Percentiles rank a stretch among this genome's conserved stretches.
Evolutionary conservation across 495 filamentous ascomycete species (phyloP).

Genomic region (Pyrenopolyporus hunteri): DNA sequence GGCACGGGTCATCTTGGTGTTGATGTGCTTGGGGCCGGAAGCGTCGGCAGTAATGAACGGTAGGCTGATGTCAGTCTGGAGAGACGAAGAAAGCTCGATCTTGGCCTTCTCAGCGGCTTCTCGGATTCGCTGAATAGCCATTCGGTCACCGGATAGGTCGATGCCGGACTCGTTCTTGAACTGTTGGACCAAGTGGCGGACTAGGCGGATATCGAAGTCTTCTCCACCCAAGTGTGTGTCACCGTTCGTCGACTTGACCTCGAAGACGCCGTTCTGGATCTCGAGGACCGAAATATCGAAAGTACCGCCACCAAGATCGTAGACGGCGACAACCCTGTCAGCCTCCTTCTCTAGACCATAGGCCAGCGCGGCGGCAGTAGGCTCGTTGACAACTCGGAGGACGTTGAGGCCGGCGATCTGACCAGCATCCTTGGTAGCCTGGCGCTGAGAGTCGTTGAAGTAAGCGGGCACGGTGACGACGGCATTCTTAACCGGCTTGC

Average conservation of each 20-base stretch:
- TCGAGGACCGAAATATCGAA: slow-evolving; percentile 98
- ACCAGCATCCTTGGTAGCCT: slow-evolving; percentile 97
- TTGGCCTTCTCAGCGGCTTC: slow-evolving; percentile 99
- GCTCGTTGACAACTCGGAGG: slow-evolving; percentile 96
- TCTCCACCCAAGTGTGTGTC: slow-evolving; percentile 98
- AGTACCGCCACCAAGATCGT: slow-evolving; percentile 97
- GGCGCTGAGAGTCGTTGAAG: slow-evolving; percentile 98
- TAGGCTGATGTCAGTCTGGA: slow-evolving; percentile 98
- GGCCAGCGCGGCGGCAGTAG: slow-evolving; percentile 91
- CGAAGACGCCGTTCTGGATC: slow-evolving; percentile 97
- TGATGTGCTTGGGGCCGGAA: slow-evolving; percentile 96
- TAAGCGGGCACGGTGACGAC: slow-evolving; percentile 97
- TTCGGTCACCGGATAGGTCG: slow-evolving; percentile 90
- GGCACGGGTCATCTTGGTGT: slow-evolving; percentile 88
- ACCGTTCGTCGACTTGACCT: slow-evolving; percentile 99
- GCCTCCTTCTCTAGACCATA: slow-evolving; percentile 95
- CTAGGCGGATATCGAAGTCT: slow-evolving; percentile 96
- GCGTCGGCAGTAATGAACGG: slow-evolving; percentile 98
- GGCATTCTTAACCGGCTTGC: slow-evolving; percentile 89
- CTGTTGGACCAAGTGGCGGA: slow-evolving; percentile 90
- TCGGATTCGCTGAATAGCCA: slow-evolving; percentile 99
- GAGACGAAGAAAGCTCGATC: slow-evolving; percentile 96
- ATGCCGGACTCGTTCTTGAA: slow-evolving; percentile 97
- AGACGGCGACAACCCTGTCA: slow-evolving; percentile 91
- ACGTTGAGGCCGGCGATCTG: slow-evolving; percentile 96